Conservation (phyloP, 495 filamentous ascomycete genomes). For the Saxophila tyrrhenica region DNA sequence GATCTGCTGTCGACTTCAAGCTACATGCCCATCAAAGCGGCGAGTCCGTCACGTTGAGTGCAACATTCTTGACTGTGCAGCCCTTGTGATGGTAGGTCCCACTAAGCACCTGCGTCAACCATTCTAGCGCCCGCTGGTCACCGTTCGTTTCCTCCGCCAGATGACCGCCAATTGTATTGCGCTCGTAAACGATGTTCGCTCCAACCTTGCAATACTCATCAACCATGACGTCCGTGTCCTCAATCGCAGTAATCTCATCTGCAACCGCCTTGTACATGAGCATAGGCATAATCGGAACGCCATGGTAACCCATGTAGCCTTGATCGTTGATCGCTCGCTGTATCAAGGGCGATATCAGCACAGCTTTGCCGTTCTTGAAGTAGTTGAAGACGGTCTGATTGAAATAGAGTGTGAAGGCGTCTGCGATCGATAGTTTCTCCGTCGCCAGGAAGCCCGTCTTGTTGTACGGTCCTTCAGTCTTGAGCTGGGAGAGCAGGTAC, state of each 20-base stretch:
- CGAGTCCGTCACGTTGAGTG: constrained; percentile 13
- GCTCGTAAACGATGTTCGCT: constrained; percentile 32
- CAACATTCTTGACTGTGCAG: constrained; percentile 13
- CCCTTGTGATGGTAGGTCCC: constrained; percentile 7
- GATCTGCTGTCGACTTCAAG: too few relatives aligned
- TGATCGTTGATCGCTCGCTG: constrained; percentile 24
- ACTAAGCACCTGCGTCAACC: constrained; percentile 11
- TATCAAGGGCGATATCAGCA: constrained; percentile 17
- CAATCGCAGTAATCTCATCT: constrained; percentile 35
- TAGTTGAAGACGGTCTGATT: constrained; percentile 33
- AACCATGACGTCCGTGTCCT: constrained; percentile 36
- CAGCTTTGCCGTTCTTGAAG: constrained; percentile 28
- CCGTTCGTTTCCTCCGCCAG: constrained; percentile 19
- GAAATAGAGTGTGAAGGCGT: constrained; percentile 23
- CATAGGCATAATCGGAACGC: constrained; percentile 35
- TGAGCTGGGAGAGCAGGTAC: constrained; percentile 15
- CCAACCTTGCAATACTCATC: constrained; percentile 30
- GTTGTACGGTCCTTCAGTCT: constrained; percentile 16
- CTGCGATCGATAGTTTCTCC: constrained; percentile 18
- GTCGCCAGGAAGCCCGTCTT: constrained; percentile 25
- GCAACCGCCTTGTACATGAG: constrained; percentile 41
- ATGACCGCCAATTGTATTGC: constrained; percentile 32
- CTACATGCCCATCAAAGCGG: too few relatives aligned
- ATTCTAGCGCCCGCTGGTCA: constrained; percentile 7
- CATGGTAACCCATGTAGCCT: constrained; percentile 34